Base-by-base conservation (phyloP, 371 early-diverging fungal species). In the Phascolomyces articulosus region DNA sequence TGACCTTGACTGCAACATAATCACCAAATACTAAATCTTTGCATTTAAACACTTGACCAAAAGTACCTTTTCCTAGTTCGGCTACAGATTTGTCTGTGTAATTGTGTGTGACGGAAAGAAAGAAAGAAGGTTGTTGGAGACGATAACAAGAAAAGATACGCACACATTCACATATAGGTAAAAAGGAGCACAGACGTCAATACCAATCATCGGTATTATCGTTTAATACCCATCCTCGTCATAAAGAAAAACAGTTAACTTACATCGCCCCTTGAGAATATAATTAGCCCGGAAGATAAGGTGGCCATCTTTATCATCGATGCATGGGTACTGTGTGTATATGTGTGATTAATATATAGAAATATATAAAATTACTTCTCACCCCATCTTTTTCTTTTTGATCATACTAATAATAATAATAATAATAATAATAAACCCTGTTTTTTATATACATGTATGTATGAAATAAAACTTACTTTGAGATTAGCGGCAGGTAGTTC, bases 31-130 rank as follows among this genome's bases (percentile, higher is more conserved):
- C 75, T 21, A 83, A 73, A 70, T 97, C 98, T 57, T 76, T 88
- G 64, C 95, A 95, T 70, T 95, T 90, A 26, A 95, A 92, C 15
- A 98, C 98, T 72, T 94, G 95, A 60, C 98, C 98, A 85, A 96
- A 98, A 0, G 98, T 98, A 16, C 98, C 98, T 79, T 97, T 97
- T 3, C 98, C 98, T 8, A 98, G 77, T 41, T 93, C 72, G 15
- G 86, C 75, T 67, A 92, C 78, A 65, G 97, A 94, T 74, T 88
- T 85, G 78, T 93, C 93, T 93, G 49, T 34, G 10, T 47, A 18
- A 16, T 44, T 44, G 4, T 44, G 23, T 6, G 2, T 54, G 29
- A 20, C 23, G 11, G 24, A 70, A 55, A 74, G 47, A 48, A 31
- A 24, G 7, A n/a, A 2, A n/a, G 16, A 34, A 34, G 34, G 34